Conservation (phyloP, 768 basidiomycete genomes). For the Lentinula aciculospora region DNA sequence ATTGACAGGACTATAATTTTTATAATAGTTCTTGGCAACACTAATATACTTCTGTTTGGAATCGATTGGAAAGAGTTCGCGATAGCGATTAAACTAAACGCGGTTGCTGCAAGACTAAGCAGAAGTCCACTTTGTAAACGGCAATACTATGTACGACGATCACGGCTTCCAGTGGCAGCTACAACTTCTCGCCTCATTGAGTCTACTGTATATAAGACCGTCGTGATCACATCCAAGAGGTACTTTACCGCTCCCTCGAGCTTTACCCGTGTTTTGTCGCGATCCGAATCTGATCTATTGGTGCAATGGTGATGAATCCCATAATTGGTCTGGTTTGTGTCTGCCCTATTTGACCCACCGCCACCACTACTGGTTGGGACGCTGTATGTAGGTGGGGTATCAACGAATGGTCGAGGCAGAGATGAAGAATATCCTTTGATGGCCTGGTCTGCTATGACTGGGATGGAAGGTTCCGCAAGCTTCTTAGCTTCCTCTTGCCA, state of each 20-base stretch:
- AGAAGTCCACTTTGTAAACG: too few species aligned
- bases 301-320: background rate
- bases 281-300: background rate
- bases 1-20: too few species aligned
- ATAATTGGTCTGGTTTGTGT: background rate
- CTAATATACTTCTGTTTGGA: too few species aligned
- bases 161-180: background rate
- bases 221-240: background rate
- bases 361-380: background rate
- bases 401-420: background rate
- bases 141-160: background rate
- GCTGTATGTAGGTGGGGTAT: background rate
- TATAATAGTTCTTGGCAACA: too few species aligned
- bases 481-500: background rate
- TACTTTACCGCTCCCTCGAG: background rate
- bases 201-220: background rate
- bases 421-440: background rate
- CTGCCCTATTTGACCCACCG: background rate
- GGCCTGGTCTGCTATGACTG: background rate
- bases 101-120: too few species aligned
- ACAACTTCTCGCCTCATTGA: background rate
- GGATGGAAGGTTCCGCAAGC: background rate
- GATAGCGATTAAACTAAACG: too few species aligned
- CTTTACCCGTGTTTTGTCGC: background rate
- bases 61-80: too few species aligned